phyloP scores from a whole-genome alignment of 2,329 filamentous ascomycete species.

The Pseudohalonectria lignicola region DNA sequence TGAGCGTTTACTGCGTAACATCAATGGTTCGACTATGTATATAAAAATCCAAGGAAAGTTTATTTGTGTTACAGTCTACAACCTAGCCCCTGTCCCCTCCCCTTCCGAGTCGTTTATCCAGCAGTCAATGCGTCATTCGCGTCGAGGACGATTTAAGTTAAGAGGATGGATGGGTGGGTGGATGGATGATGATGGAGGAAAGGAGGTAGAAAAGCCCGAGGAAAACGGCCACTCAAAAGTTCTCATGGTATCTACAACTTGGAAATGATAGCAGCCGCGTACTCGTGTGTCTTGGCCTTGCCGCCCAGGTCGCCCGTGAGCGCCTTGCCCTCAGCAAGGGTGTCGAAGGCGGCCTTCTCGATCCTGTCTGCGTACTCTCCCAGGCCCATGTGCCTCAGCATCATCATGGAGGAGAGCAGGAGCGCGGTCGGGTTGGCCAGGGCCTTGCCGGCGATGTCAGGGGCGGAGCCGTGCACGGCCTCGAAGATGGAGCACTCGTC shows the following conservation, averaged over 20 bases:
- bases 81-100: neutral
- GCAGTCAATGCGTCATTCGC: too few relatives aligned
- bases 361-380: constrained; percentile 76
- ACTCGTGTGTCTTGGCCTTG: constrained; percentile 92
- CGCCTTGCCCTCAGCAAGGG: constrained; percentile 88
- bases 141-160: too few relatives aligned
- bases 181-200: too few relatives aligned
- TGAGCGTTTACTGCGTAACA: too few relatives aligned
- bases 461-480: constrained; percentile 74
- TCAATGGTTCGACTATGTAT: too few relatives aligned
- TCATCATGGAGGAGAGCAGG: constrained; percentile 95
- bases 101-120: too few relatives aligned
- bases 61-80: neutral
- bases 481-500: constrained; percentile 99
- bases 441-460: constrained; percentile 63
- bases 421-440: constrained; percentile 96
- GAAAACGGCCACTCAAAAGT: too few relatives aligned
- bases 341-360: constrained; percentile 90
- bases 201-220: too few relatives aligned
- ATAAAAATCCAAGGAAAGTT: too few relatives aligned
- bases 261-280: constrained; percentile 79
- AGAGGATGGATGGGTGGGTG: too few relatives aligned
- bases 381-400: constrained; percentile 97
- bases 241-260: too few relatives aligned
- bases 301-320: constrained; percentile 95